phyloP scores from a whole-genome alignment of 129 eudicot species.

The Calendula officinalis region DNA sequence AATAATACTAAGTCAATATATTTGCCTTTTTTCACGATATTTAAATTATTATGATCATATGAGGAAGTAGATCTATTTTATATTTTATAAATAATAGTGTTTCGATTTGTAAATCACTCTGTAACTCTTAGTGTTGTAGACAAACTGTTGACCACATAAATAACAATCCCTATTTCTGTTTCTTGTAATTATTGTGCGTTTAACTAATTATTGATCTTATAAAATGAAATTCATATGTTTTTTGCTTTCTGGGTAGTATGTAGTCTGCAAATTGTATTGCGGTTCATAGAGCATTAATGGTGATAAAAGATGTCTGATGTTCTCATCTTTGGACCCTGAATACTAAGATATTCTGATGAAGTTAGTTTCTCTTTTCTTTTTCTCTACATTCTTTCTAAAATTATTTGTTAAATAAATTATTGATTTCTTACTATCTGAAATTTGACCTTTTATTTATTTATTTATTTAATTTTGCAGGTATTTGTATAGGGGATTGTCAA shows the following conservation, averaged over 20 bases:
- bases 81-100: no score
- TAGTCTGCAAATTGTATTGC: conserved; percentile 95
- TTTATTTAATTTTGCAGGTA: conserved; percentile 45
- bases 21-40: no score
- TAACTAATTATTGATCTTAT: background rate
- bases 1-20: no score
- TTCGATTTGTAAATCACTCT: background rate
- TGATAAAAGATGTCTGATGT: conserved; percentile 78
- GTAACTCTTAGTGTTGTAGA: background rate
- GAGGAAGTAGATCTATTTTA: no score
- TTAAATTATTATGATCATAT: no score
- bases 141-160: background rate
- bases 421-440: background rate
- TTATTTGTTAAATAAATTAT: background rate
- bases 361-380: conserved; percentile 39
- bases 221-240: background rate
- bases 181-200: conserved; percentile 1
- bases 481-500: conserved; percentile 84
- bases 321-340: conserved; percentile 82
- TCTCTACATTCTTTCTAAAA: background rate
- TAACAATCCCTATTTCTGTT: background rate
- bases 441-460: background rate
- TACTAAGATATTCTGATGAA: conserved; percentile 94
- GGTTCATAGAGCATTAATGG: conserved; percentile 94
- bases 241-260: conserved; percentile 11